phyloP scores from a whole-genome alignment of 1,139 yeast species.

The Diutina catenulata region DNA sequence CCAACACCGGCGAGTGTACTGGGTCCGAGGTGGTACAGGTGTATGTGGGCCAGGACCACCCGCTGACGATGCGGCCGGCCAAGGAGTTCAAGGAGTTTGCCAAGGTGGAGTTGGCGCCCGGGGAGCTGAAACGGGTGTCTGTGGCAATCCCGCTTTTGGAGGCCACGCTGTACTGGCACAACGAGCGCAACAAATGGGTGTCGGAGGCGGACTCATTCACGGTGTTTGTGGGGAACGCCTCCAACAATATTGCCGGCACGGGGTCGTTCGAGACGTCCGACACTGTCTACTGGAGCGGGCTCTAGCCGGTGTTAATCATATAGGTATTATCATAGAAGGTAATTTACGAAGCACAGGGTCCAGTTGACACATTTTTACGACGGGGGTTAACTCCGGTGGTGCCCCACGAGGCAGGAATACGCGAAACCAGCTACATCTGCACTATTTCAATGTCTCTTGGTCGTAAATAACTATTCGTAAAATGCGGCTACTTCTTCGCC shows the following conservation, averaged over 20 bases:
- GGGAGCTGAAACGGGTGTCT: constrained; percentile 12
- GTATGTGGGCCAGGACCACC: constrained; percentile 29
- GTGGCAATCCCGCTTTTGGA: not conserved
- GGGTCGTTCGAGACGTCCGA: not conserved
- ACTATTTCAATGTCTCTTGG: too few relatives aligned
- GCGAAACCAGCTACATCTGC: too few relatives aligned
- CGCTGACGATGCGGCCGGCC: constrained; percentile 36
- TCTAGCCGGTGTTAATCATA: too few relatives aligned
- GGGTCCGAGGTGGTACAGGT: constrained; percentile 49
- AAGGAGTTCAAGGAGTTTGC: constrained; percentile 48
- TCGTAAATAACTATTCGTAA: too few relatives aligned
- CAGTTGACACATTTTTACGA: too few relatives aligned
- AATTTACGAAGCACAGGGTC: too few relatives aligned
- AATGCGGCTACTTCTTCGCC: too few relatives aligned
- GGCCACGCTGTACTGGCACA: not conserved
- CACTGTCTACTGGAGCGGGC: not conserved
- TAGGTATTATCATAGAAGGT: too few relatives aligned
- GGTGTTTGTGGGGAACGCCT: not conserved
- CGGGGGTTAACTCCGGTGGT: too few relatives aligned
- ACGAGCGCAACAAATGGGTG: not conserved
- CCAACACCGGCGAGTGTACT: constrained; percentile 36
- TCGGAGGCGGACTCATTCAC: not conserved
- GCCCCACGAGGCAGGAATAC: too few relatives aligned
- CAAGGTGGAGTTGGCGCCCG: constrained; percentile 33
- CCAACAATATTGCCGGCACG: not conserved